phyloP scores from a whole-genome alignment of 2,329 filamentous ascomycete genomes.

The Tolypocladium tundrense region DNA sequence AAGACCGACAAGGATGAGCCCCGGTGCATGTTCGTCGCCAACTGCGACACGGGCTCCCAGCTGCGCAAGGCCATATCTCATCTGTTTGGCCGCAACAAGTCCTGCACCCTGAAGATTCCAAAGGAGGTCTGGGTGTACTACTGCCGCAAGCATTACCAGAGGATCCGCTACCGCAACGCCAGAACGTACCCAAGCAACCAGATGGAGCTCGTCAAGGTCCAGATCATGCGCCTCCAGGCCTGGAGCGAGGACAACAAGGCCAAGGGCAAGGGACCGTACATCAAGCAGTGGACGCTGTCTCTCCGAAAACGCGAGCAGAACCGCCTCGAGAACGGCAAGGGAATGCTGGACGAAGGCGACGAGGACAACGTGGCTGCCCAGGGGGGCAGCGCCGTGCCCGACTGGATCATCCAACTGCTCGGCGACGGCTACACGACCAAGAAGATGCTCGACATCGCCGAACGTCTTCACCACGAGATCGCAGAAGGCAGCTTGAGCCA shows the following conservation, averaged over 20 bases:
- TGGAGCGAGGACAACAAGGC: slow-evolving; percentile 47
- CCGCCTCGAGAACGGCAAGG: slow-evolving; percentile 31
- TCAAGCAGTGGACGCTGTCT: slow-evolving; percentile 46
- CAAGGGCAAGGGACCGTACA: slow-evolving; percentile 17
- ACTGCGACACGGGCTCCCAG: slow-evolving; percentile 50
- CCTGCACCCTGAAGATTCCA: slow-evolving; percentile 61
- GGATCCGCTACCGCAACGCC: slow-evolving; percentile 57
- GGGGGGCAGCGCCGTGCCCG: slow-evolving; percentile 31
- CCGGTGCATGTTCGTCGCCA: slow-evolving; percentile 43
- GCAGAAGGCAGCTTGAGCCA: slow-evolving; percentile 28
- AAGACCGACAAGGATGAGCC: slow-evolving; percentile 13
- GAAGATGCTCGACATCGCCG: slow-evolving; percentile 36
- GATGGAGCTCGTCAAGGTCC: slow-evolving; percentile 51
- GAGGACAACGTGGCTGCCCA: slow-evolving; percentile 16
- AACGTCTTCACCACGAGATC: slow-evolving; percentile 34
- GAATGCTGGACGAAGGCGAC: slow-evolving; percentile 17
- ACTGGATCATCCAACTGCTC: slow-evolving; percentile 37
- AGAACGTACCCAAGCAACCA: slow-evolving; percentile 51
- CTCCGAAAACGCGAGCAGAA: slow-evolving; percentile 56
- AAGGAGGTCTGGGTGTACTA: slow-evolving; percentile 62
- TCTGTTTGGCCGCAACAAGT: slow-evolving; percentile 75
- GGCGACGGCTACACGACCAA: slow-evolving; percentile 36
- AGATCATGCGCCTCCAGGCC: slow-evolving; percentile 50
- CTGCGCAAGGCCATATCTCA: slow-evolving; percentile 70
- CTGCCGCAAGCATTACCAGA: slow-evolving; percentile 78